These are phyloP conservation scores for Fusarium sp. DNA, from an alignment of 2,329 filamentous ascomycete species.

Conservation along the genomic window DNA sequence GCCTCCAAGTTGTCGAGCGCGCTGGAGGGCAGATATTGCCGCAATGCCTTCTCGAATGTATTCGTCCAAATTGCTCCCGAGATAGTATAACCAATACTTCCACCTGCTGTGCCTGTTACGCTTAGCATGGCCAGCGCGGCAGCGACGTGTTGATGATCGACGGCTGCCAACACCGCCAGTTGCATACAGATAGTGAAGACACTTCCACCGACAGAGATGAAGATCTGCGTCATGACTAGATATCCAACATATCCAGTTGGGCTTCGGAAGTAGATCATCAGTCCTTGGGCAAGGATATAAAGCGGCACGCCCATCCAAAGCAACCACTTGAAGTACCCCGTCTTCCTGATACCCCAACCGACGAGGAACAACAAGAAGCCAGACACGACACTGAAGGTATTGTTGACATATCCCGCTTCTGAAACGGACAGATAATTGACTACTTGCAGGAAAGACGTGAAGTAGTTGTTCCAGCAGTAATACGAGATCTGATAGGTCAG, in stretches of 20 bases:
- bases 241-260: constrained; percentile 58
- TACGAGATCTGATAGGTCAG: constrained; percentile 60
- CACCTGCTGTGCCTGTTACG: constrained; percentile 57
- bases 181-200: constrained; percentile 66
- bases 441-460: constrained; percentile 66
- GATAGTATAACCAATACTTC: constrained; percentile 57
- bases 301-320: constrained; percentile 58
- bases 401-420: constrained; percentile 59
- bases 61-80: constrained; percentile 57
- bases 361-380: constrained; percentile 60
- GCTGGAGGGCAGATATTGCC: neutral
- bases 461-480: constrained; percentile 65
- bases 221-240: constrained; percentile 64
- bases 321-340: constrained; percentile 62
- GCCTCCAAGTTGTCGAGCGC: neutral
- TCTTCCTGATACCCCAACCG: constrained; percentile 57
- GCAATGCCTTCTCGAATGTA: constrained; percentile 45
- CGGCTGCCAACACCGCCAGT: constrained; percentile 66
- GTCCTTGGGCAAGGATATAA: constrained; percentile 63
- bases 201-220: constrained; percentile 63
- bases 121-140: constrained; percentile 58
- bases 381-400: constrained; percentile 63
- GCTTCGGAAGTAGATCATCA: constrained; percentile 51
- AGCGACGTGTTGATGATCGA: constrained; percentile 65
- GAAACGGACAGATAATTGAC: constrained; percentile 57